Base-by-base conservation (phyloP, 345 rosid species). In the Hirschfeldia incana region DNA sequence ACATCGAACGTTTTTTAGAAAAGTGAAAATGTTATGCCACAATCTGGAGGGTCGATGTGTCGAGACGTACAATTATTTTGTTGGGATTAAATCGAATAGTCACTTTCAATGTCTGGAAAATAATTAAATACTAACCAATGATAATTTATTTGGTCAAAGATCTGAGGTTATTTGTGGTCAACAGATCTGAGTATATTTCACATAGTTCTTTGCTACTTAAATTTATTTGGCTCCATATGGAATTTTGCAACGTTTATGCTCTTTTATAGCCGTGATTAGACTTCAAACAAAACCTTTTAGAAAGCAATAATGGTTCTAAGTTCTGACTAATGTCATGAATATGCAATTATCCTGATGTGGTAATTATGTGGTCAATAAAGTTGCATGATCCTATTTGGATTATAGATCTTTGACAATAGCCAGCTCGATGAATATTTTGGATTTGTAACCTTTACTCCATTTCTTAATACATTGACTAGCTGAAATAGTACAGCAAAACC, bases 71-170 rank as follows among this genome's bases (percentile, higher is more conserved):
- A 75, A 76, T 80, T 49, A 69, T 80, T 80, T 80, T 80, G 80
- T 75, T 70, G 72, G 68, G 80, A 76, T 75, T 70, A 75, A 70
- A 65, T 57, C 67, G 83, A 70, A 71, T 76, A 71, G 83, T 80
- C 83, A 76, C 80, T 80, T 80, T 80, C 83, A 80, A 0, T 80
- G 83, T 76, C 83, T 80, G 80, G 76, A 72, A 75, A 76, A 60
- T 30, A 68, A 74, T 62, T 69, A 57, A 75, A 67, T 67, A 72
- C 28, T 12, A 49, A 69, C 68, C 73, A 72, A 70, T 70, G 71
- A 80, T 64, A 65, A 75, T 70, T 75, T 69, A 70, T 65, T 70
- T 60, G 72, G 79, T 75, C 79, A 80, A 75, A 75, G 83, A 80
- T 80, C 80, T 57, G 73, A 70, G 63, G 76, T 65, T 65, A 62